Evolutionary conservation across 73 alveolate species (phyloP), one percentile per base, ranked within the genome.

Genomic region (Tetrahymena borealis): DNA sequence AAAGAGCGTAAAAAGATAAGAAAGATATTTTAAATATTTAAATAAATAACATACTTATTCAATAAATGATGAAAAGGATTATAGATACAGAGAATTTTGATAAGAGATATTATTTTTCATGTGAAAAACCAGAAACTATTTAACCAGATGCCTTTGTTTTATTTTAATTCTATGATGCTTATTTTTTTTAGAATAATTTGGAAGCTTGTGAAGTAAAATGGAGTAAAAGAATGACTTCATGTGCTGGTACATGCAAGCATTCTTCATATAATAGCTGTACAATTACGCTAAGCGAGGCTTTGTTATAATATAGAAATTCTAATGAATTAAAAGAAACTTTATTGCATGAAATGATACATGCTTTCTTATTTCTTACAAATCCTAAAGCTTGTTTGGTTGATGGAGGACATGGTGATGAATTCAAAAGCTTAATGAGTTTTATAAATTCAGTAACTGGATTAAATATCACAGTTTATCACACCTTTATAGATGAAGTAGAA

Each of bases 291-390:
- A 90, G 97, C 90, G 97, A 97, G 42, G 96, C 97, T 16, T 95
- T 97, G 91, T 94, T 97, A 43, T 95, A 96, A 94, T 97, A 78
- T 91, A 90, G 99, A 41, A 43, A 97, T 28, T 96, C 93, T 38
- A 90, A 92, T 79, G 99, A 97, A 39, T 78, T 97, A 15, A 92
- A 94, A 38, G 98, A 96, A 91, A 97, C 99, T 12, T 94, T 97
- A 40, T 42, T 97, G n/a, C 99, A 97, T 96, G 99, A 97, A 91
- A 97, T 97, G 99, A 97, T 97, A 43, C 99, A 97, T 94, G 99
- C 99, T 18, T 96, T 95, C 43, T 92, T 97, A 32, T 97, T 96
- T 43, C 93, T 93, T 24, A 79, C 90, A 0, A 90, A 85, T 16
- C 92, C 96, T 10, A 92, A 90, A 43, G 92, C 91, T 39, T 91